Conservation (phyloP, 75 land plant species). For the Sequoiadendron giganteum region DNA sequence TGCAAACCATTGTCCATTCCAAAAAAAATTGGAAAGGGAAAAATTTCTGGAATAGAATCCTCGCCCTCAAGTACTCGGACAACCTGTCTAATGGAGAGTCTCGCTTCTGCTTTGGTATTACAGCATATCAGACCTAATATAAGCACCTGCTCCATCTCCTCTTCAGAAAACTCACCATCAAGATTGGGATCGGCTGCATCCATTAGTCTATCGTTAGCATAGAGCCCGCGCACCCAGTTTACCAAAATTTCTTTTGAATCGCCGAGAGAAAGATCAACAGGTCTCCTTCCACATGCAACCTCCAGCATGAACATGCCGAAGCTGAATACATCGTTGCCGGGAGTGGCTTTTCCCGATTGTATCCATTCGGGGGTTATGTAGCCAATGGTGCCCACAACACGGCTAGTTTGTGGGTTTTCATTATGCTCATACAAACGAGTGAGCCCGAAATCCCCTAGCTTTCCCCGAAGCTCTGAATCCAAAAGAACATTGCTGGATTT, state of each 20-base stretch:
- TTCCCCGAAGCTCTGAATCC: conserved; percentile 25
- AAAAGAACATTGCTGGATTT: neutral
- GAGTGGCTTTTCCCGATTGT: conserved; percentile 13
- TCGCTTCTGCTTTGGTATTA: too few relatives aligned
- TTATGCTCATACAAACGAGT: conserved; percentile 12
- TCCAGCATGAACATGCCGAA: conserved; percentile 19
- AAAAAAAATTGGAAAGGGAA: too few relatives aligned
- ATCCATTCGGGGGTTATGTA: conserved; percentile 17
- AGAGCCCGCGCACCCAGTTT: too few relatives aligned
- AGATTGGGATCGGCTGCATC: too few relatives aligned
- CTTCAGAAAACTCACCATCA: too few relatives aligned
- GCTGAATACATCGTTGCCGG: conserved; percentile 15
- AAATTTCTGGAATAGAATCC: too few relatives aligned
- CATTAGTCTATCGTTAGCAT: too few relatives aligned
- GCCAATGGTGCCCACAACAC: conserved; percentile 20
- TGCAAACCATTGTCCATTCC: too few relatives aligned
- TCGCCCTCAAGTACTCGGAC: too few relatives aligned
- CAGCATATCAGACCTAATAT: too few relatives aligned
- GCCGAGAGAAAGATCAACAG: conserved; percentile 13
- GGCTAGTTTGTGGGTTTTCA: neutral
- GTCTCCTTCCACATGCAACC: conserved; percentile 32
- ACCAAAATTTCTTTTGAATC: neutral
- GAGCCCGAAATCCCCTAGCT: conserved; percentile 32
- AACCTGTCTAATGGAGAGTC: too few relatives aligned
- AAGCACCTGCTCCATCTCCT: too few relatives aligned